Base-by-base conservation (phyloP, 1,284 basidiomycete genomes). In the Rhodotorula sp. region DNA sequence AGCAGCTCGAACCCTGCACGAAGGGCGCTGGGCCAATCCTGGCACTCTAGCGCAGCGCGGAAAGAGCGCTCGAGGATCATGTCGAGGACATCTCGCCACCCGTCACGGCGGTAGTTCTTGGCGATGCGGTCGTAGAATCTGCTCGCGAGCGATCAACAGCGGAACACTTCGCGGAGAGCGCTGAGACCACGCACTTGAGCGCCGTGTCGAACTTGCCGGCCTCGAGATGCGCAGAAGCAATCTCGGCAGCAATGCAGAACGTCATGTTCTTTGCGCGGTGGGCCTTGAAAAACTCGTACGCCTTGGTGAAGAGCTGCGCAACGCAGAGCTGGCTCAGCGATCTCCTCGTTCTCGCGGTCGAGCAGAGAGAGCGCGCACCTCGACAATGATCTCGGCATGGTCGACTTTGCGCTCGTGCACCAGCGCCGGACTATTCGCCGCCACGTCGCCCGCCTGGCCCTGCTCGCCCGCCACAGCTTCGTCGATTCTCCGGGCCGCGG, bases 91-190 rank as follows among this genome's bases (percentile, higher is more conserved):
- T 85, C 80, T 14, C 84, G 82, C 92, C 92, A 96, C 63, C 86
- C 85, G 79, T 95, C 92, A 66, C 87, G 83, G n/a, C 89, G 86
- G 79, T 95, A 96, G 0, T 88, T 90, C 78, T 87, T 89, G 1
- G 90, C 88, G 70, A 96, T 95, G 45, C 91, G 87, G 77, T 93
- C 91, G 79, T 93, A 92, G 82, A 95, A 96, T 59, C 91, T 93
- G 61, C 9, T 2, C 4, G 14, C 19, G 14, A 41, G 57, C 41
- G 16, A 12, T 14, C 52, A 4, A 3, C 58, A 42, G 34, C 16
- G 44, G 46, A 27, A 60, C 14, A 7, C 52, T 55, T 68, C 50
- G n/a, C 52, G 60, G 53, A 4, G 34, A 25, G 52, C 16, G 13
- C n/a, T 23, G 9, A 21, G n/a, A 8, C 8, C 13, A 78, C 84